Base-by-base conservation (phyloP, 2,329 filamentous ascomycete genomes). In the Fusarium beomiforme region DNA sequence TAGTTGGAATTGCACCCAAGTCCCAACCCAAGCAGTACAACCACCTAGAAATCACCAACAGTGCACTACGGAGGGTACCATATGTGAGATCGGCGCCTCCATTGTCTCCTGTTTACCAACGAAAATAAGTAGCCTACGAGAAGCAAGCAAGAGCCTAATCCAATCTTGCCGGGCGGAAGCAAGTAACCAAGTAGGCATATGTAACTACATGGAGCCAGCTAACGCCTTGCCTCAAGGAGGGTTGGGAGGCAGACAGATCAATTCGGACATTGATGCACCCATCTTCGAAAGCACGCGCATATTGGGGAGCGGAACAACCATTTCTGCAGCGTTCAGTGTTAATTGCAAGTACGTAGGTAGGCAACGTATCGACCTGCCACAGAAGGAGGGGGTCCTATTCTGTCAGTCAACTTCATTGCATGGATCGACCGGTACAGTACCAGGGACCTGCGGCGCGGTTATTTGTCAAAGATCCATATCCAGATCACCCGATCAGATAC, bases 11-110 rank as follows among this genome's bases (percentile, higher is more conserved):
- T 29, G 29, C 29, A 29, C 29, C 29, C 29, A 29, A 60, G 49
- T 43, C 54, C 54, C 39, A 29, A 39, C 41, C 46, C 41, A 64
- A 66, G 53, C 46, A 67, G 67, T 63, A 63, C 67, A 69, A 65
- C 68, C 64, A 55, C 44, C 41, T 71, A 37, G 43, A 71, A 64
- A 69, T 64, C 64, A 64, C 49, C 43, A 60, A 70, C 50, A 64
- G 37, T 56, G 41, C 67, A 51, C 56, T 55, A 57, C 49, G 55
- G 55, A 56, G 61, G 66, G 59, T 42, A 57, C 56, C 58, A 71
- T 67, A 74, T 72, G 57, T 64, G 66, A 74, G 73, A 75, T 75
- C 73, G 70, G 67, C 73, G 14, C 26, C 56, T 63, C 42, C 41
- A 57, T 72, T 54, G 59, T 64, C 59, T 37, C 61, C 59, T 56